Evolutionary conservation across 139 green algal genomes (phyloP).

Genomic region (Desmodesmus armatus): DNA sequence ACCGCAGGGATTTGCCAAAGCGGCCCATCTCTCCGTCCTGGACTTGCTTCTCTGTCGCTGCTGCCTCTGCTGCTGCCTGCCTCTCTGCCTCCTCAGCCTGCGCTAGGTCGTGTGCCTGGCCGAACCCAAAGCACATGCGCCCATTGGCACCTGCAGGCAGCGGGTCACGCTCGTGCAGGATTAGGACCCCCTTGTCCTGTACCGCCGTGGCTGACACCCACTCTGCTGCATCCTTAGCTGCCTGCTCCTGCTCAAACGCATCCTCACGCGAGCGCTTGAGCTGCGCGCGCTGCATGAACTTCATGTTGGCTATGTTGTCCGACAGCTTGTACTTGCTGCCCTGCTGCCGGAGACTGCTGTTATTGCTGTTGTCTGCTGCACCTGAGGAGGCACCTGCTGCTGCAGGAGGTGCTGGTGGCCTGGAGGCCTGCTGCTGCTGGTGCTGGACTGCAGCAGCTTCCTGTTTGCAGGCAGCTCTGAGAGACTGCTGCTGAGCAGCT

Average conservation of each 20-base stretch:
- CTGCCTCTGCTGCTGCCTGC: conserved; percentile 12
- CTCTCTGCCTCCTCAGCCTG: no score
- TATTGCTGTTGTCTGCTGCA: conserved; percentile 30
- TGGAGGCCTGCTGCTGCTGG: not conserved
- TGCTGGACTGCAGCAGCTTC: no score
- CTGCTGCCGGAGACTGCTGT: conserved; percentile 38
- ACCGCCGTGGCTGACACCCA: not conserved
- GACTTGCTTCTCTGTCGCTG: not conserved
- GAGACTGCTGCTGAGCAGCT: no score
- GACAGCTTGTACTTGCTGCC: conserved; percentile 11
- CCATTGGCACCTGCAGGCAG: conserved; percentile 16
- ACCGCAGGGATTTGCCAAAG: no score
- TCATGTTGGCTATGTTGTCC: conserved; percentile 31
- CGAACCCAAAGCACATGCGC: conserved; percentile 41
- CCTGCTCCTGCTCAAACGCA: conserved; percentile 20
- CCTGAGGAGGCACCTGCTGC: not conserved
- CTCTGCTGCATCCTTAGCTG: conserved; percentile 12
- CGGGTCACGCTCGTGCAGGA: conserved; percentile 12
- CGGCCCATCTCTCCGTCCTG: no score
- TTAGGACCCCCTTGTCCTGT: not conserved
- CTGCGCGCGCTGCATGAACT: conserved; percentile 38
- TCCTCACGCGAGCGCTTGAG: conserved; percentile 13
- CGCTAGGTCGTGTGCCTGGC: not conserved
- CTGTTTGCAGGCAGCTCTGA: no score
- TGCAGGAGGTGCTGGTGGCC: not conserved